Base-by-base conservation (phyloP, 495 filamentous ascomycete genomes). In the Aspergillus olivimuriae region DNA sequence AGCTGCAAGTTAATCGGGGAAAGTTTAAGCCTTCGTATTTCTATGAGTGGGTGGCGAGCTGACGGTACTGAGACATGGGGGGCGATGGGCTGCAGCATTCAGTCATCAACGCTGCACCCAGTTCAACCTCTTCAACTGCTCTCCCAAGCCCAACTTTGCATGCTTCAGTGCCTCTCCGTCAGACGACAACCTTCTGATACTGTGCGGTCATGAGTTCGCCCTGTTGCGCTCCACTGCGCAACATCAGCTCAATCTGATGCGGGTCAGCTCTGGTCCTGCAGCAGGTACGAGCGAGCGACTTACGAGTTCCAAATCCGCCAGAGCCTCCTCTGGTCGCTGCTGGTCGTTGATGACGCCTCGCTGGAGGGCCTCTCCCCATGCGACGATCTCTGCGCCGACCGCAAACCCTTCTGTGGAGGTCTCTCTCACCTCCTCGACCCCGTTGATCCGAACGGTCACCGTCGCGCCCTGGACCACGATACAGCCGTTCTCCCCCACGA, bases 241-340 rank as follows among this genome's bases (percentile, higher is more conserved):
- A 41, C 39, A 57, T 54, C 18, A 54, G 32, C 41, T 57, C 54
- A 22, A 54, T 37, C 51, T 54, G 41, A 19, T n/a, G 11, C 4
- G 4, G 15, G 16, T 42, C 16, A 28, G 40, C 20, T 4, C 31
- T 33, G 1, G 4, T 24, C 14, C 34, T 15, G 4, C 18, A 6
- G 15, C 10, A 12, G 6, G 3, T 21, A n/a, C 1, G 30, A 34
- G 16, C 0, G 26, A 10, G 17, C 1, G 28, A 50, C 44, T 36
- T 36, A 57, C 51, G 43, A 86, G 52, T 56, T 81, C 74, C 41
- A 87, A 55, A 66, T 86, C 82, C n/a, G 57, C 70, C 45, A 83
- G 59, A 9, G 76, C 83, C 49, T 80, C 59, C 51, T 83, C 79
- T 0, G 79, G 80, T 1, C 59, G 58, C 58, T 84, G 80, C 34